These are phyloP conservation scores for Monilinia aucupariae DNA, from an alignment of 2,329 filamentous ascomycete genomes.

Conservation along the genomic window DNA sequence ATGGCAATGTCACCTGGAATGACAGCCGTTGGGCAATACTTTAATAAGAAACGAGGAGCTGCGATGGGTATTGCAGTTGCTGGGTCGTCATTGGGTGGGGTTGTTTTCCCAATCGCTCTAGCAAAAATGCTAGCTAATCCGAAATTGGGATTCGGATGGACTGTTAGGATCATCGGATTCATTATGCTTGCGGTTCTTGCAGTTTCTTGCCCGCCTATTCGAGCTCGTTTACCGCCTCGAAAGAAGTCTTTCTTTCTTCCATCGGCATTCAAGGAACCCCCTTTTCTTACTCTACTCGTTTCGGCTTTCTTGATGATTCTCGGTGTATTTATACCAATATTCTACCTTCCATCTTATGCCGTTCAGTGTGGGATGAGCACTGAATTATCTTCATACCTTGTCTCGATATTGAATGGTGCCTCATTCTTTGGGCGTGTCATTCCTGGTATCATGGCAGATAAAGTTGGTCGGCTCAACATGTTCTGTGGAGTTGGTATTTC, in stretches of 20 bases:
- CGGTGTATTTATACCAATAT: slow-evolving; percentile 48
- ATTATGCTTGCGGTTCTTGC: slow-evolving; percentile 39
- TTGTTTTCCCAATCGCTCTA: slow-evolving; percentile 14
- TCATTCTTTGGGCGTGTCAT: slow-evolving; percentile 17
- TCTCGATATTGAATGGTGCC: slow-evolving; percentile 43
- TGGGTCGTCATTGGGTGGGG: slow-evolving; percentile 15
- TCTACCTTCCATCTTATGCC: slow-evolving; percentile 41
- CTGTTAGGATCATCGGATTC: slow-evolving; percentile 29
- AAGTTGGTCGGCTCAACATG: slow-evolving; percentile 35
- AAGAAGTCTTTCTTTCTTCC: slow-evolving; percentile 14
- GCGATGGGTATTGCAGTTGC: slow-evolving; percentile 43
- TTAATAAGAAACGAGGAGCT: slow-evolving; percentile 43
- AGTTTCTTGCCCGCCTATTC: background rate
- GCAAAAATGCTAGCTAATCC: slow-evolving; percentile 22
- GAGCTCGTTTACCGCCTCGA: slow-evolving; percentile 8
- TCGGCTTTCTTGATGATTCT: slow-evolving; percentile 37
- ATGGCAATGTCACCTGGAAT: slow-evolving; percentile 39
- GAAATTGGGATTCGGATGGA: slow-evolving; percentile 31
- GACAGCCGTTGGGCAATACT: slow-evolving; percentile 43
- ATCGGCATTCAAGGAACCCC: slow-evolving; percentile 11
- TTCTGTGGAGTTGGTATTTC: background rate
- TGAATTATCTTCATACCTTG: slow-evolving; percentile 44
- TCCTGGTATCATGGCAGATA: slow-evolving; percentile 13
- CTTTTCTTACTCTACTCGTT: slow-evolving; percentile 1
- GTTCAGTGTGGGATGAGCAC: slow-evolving; percentile 42